Evolutionary conservation across 352 stramenopile species (phyloP).

Genomic region (Phytophthora pseudosyringae): DNA sequence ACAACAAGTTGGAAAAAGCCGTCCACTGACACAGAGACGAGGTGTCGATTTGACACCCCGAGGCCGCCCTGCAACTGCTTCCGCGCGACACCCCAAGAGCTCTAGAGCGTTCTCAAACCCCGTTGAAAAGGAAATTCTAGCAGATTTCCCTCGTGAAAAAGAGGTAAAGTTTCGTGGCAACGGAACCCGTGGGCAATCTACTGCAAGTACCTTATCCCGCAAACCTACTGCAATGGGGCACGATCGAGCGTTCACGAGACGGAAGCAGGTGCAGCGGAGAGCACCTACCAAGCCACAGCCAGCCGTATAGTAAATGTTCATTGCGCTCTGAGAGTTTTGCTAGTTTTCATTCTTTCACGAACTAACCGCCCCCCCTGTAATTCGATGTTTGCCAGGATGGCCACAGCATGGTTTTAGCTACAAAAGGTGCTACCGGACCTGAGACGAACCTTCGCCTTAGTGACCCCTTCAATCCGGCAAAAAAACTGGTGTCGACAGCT

Average conservation of each 20-base stretch:
- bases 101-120: slow-evolving; percentile 13
- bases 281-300: slow-evolving; percentile 24
- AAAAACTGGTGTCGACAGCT: slow-evolving; percentile 33
- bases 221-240: neutral
- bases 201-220: neutral
- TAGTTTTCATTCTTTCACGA: neutral
- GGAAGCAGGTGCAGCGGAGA: slow-evolving; percentile 27
- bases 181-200: neutral
- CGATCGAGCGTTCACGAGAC: neutral
- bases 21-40: neutral
- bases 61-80: neutral
- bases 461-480: slow-evolving; percentile 28
- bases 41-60: neutral
- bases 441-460: slow-evolving; percentile 16
- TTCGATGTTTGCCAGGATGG: slow-evolving; percentile 21
- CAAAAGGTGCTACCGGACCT: slow-evolving; percentile 19
- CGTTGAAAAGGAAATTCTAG: slow-evolving; percentile 49
- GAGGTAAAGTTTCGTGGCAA: slow-evolving; percentile 1
- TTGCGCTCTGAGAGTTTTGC: neutral
- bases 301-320: slow-evolving; percentile 45
- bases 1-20: neutral
- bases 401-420: slow-evolving; percentile 26
- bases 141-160: slow-evolving; percentile 23
- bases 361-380: neutral
- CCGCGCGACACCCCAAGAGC: too few species aligned